Percentiles rank a stretch among this genome's conserved stretches.
phyloP scores from a whole-genome alignment of 192 early-diverging fungal genomes.

The Paraglomus occultum region DNA sequence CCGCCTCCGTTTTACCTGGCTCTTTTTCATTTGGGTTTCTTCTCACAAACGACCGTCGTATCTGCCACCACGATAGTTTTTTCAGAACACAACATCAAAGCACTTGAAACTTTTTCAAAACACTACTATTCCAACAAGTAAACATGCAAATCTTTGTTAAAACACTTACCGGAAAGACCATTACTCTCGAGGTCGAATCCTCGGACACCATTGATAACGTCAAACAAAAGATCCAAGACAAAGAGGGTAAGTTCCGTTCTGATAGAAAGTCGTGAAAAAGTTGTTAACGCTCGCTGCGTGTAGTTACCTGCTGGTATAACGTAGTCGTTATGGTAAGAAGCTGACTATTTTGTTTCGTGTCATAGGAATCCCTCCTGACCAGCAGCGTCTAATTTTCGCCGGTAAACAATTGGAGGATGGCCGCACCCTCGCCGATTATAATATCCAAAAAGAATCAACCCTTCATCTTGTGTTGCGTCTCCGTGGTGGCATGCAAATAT shows the following conservation, averaged over 20 bases:
- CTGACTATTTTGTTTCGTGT: slow-evolving; percentile 32
- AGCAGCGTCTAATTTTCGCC: slow-evolving; percentile 72
- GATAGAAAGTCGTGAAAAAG: slow-evolving; percentile 34
- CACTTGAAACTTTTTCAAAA: too few species aligned
- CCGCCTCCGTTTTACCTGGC: too few species aligned
- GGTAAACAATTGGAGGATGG: slow-evolving; percentile 77
- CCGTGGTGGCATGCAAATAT: slow-evolving; percentile 45
- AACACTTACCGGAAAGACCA: slow-evolving; percentile 89
- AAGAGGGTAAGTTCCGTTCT: too few species aligned
- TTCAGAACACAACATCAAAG: too few species aligned
- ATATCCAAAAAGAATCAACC: slow-evolving; percentile 68
- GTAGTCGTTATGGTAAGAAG: too few species aligned
- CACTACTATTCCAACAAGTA: too few species aligned
- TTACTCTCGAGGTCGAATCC: slow-evolving; percentile 79
- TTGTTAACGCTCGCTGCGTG: background rate
- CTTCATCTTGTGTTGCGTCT: slow-evolving; percentile 66
- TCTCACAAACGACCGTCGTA: too few species aligned
- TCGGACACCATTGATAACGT: slow-evolving; percentile 70
- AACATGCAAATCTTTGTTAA: slow-evolving; percentile 40
- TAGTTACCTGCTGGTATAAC: background rate
- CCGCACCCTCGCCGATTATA: slow-evolving; percentile 63
- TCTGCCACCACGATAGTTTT: too few species aligned
- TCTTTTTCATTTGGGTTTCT: too few species aligned
- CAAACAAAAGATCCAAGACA: slow-evolving; percentile 74
- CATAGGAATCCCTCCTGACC: slow-evolving; percentile 63